Conservation (phyloP, 2,329 filamentous ascomycete species). For the Cladosporium colombiae region DNA sequence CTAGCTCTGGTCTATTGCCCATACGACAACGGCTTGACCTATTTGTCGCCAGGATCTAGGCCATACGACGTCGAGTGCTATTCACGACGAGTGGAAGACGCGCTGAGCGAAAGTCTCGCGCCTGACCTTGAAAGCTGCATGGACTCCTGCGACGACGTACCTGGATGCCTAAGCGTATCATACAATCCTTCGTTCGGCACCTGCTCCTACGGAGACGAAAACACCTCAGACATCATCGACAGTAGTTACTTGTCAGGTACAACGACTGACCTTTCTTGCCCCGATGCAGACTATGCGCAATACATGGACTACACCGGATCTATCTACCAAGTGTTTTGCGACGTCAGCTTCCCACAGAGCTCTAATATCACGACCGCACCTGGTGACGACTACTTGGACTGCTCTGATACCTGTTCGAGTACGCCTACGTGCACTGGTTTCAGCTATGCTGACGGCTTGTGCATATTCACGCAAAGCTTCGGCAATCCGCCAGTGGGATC, state of each 20-base stretch:
- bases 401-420: constrained; percentile 28
- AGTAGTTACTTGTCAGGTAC: constrained; percentile 18
- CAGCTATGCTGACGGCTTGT: constrained; percentile 21
- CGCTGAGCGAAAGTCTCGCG: constrained; percentile 19
- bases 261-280: constrained; percentile 29
- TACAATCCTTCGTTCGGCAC: constrained; percentile 19
- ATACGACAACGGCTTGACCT: constrained; percentile 28
- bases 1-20: constrained; percentile 29
- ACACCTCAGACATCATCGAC: not conserved
- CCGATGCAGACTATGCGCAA: constrained; percentile 26
- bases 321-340: constrained; percentile 33
- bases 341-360: constrained; percentile 28
- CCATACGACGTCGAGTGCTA: constrained; percentile 30
- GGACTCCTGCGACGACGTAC: constrained; percentile 26
- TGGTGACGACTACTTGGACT: constrained; percentile 16
- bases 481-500: constrained; percentile 22
- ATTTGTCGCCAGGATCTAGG: constrained; percentile 27
- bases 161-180: constrained; percentile 26
- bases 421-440: constrained; percentile 25
- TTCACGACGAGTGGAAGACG: constrained; percentile 24
- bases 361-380: constrained; percentile 15
- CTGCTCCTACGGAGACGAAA: constrained; percentile 22
- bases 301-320: constrained; percentile 30
- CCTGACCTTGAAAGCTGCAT: constrained; percentile 29
- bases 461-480: constrained; percentile 25